Conservation (phyloP, 1,139 yeast species). For the Debaryomyces robertsiae region DNA sequence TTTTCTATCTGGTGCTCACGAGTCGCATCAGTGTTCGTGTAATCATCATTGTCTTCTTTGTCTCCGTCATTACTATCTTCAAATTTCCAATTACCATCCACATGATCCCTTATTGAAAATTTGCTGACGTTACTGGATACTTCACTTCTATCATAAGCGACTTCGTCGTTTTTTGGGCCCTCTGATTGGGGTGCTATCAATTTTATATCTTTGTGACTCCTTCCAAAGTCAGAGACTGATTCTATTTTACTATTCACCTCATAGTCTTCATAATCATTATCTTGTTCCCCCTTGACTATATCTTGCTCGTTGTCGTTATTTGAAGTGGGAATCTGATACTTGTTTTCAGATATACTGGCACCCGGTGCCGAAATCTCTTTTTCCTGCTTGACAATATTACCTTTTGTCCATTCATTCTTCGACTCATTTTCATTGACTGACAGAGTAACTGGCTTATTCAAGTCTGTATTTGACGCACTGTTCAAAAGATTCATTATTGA, state of each 20-base stretch:
- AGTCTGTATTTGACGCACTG: conserved; percentile 15
- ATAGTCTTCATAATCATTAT: conserved; percentile 8
- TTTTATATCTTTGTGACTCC: conserved; percentile 8
- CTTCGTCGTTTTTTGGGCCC: background rate
- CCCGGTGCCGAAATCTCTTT: background rate
- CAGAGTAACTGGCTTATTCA: background rate
- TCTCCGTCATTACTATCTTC: conserved; percentile 50
- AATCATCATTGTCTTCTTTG: conserved; percentile 43
- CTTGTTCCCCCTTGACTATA: conserved; percentile 2
- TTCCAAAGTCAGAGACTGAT: conserved; percentile 14
- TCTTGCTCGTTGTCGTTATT: background rate
- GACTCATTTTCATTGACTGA: background rate
- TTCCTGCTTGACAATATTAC: background rate
- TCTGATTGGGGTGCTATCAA: conserved; percentile 4
- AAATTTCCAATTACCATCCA: conserved; percentile 44
- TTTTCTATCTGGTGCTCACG: conserved; percentile 7
- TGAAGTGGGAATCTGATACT: background rate
- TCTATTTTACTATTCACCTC: conserved; percentile 10
- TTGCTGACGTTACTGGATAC: conserved; percentile 20
- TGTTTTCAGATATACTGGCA: background rate
- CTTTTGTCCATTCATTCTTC: background rate
- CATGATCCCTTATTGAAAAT: conserved; percentile 37
- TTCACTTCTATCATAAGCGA: conserved; percentile 13
- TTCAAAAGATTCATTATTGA: conserved; percentile 45
- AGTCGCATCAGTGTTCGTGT: conserved; percentile 25